Percentiles rank a stretch among this genome's conserved stretches.
Evolutionary conservation across 495 filamentous ascomycete species (phyloP).

Genomic region (Geoglossum glabrum): DNA sequence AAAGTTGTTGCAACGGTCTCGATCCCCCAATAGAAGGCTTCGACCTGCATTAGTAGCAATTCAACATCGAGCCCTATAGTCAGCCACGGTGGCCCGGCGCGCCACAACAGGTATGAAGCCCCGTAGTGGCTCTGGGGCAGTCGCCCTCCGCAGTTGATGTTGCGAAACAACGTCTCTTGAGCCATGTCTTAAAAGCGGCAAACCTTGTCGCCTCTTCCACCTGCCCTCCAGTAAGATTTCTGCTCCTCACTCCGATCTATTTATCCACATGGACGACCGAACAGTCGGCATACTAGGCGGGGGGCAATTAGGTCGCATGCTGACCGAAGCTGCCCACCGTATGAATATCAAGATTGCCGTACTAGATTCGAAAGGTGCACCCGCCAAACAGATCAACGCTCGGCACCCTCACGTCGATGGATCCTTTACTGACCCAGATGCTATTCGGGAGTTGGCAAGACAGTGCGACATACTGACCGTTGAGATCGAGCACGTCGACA

Average conservation of each 20-base stretch:
- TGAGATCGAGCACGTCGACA: constrained; percentile 98
- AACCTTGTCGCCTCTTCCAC: background rate
- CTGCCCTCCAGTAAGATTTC: background rate
- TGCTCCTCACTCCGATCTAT: background rate
- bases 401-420: constrained; percentile 56
- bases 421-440: constrained; percentile 61
- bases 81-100: too few species aligned
- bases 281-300: constrained; percentile 6
- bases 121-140: too few species aligned
- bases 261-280: constrained; percentile 4
- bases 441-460: constrained; percentile 56
- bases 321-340: constrained; percentile 76
- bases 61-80: too few species aligned
- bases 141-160: too few species aligned
- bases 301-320: constrained; percentile 62
- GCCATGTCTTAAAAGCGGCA: background rate
- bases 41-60: too few species aligned
- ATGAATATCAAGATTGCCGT: constrained; percentile 64
- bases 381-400: constrained; percentile 80
- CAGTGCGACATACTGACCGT: constrained; percentile 72
- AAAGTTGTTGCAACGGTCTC: too few species aligned
- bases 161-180: too few species aligned
- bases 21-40: too few species aligned
- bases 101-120: too few species aligned
- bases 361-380: constrained; percentile 58